These are phyloP conservation scores for Cetradonia linearis DNA, from an alignment of 495 filamentous ascomycete genomes.

Conservation along the genomic window DNA sequence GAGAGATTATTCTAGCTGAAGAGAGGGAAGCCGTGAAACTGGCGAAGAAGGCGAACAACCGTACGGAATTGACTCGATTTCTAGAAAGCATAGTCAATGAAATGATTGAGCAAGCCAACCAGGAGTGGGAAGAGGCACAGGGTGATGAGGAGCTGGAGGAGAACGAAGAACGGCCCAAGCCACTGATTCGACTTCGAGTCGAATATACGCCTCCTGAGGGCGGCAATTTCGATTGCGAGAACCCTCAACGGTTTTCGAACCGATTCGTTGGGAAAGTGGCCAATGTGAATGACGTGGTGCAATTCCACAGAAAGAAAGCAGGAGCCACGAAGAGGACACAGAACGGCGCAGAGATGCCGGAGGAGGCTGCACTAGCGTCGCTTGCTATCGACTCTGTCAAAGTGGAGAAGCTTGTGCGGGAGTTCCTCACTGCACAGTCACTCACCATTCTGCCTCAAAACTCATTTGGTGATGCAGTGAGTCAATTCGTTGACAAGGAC, in stretches of 20 bases:
- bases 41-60: slow-evolving; percentile 71
- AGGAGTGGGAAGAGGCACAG: slow-evolving; percentile 64
- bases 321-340: slow-evolving; percentile 32
- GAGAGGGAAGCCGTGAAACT: slow-evolving; percentile 69
- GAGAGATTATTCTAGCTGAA: slow-evolving; percentile 66
- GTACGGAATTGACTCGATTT: slow-evolving; percentile 63
- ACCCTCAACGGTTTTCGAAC: slow-evolving; percentile 94
- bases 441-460: slow-evolving; percentile 85
- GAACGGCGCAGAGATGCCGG: slow-evolving; percentile 41
- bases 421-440: slow-evolving; percentile 73
- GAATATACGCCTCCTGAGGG: slow-evolving; percentile 85
- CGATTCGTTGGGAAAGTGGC: slow-evolving; percentile 83
- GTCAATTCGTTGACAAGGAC: slow-evolving; percentile 88
- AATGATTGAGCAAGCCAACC: slow-evolving; percentile 75
- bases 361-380: slow-evolving; percentile 48
- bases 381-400: slow-evolving; percentile 65
- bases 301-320: slow-evolving; percentile 82
- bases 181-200: slow-evolving; percentile 79
- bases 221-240: slow-evolving; percentile 80
- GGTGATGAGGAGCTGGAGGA: slow-evolving; percentile 50
- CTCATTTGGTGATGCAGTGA: slow-evolving; percentile 84
- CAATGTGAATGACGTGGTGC: slow-evolving; percentile 86
- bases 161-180: slow-evolving; percentile 51
- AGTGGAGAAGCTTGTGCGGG: slow-evolving; percentile 76
- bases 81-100: slow-evolving; percentile 69